Evolutionary conservation across 2,329 filamentous ascomycete species (phyloP).

Genomic region (Aspergillus melleus): DNA sequence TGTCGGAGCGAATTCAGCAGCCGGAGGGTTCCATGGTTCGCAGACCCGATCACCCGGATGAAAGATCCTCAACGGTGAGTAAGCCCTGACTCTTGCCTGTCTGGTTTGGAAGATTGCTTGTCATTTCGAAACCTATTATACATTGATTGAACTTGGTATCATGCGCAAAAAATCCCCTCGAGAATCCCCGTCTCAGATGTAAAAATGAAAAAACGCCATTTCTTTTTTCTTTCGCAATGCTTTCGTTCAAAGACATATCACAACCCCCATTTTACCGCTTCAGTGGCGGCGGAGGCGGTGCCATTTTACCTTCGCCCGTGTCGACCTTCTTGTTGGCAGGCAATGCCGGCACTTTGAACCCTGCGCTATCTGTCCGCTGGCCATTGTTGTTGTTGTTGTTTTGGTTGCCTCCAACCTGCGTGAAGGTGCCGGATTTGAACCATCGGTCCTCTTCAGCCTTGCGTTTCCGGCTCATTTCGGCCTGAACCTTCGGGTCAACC

Average conservation of each 20-base stretch:
- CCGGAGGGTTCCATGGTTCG: background rate
- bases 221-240: background rate
- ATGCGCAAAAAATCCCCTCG: conserved; percentile 12
- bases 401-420: conserved; percentile 64
- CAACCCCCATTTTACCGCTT: conserved; percentile 15
- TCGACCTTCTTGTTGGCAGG: conserved; percentile 73
- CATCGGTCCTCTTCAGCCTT: conserved; percentile 94
- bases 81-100: background rate
- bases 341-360: conserved; percentile 80
- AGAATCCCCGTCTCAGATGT: background rate
- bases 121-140: conserved; percentile 6
- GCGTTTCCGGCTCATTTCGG: conserved; percentile 83
- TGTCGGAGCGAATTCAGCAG: background rate
- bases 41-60: background rate
- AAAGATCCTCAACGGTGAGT: background rate
- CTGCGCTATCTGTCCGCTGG: conserved; percentile 52
- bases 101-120: background rate
- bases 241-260: conserved; percentile 7
- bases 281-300: conserved; percentile 38
- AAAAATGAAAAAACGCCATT: background rate
- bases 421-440: conserved; percentile 98
- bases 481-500: conserved; percentile 87
- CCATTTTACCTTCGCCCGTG: conserved; percentile 60
- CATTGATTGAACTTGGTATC: conserved; percentile 23
- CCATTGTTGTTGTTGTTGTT: conserved; percentile 22